Conservation (phyloP, 73 alveolate genomes). For the Stentor coeruleus region DNA sequence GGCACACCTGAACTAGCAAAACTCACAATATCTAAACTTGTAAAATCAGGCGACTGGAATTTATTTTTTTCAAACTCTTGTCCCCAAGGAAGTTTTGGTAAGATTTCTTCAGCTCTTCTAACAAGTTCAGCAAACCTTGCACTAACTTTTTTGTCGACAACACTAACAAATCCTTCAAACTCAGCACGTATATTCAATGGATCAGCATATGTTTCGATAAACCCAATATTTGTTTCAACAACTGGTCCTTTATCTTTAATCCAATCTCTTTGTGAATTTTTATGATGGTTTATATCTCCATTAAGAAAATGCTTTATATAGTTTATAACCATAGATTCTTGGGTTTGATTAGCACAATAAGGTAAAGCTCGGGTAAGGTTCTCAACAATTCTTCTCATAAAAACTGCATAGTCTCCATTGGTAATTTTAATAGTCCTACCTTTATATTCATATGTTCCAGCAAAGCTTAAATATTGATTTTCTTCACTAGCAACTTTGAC, state of each 20-base stretch:
- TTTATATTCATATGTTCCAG: constrained; percentile 32
- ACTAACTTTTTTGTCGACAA: constrained; percentile 78
- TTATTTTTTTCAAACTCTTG: constrained; percentile 84
- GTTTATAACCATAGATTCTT: constrained; percentile 56
- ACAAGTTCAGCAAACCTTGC: constrained; percentile 65
- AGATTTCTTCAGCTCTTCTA: constrained; percentile 61
- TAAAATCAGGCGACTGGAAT: constrained; percentile 79
- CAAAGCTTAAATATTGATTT: neutral
- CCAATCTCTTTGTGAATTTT: constrained; percentile 72
- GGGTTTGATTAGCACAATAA: constrained; percentile 50
- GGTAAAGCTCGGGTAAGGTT: constrained; percentile 62
- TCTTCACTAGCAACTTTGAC: constrained; percentile 6
- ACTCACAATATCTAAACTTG: constrained; percentile 80
- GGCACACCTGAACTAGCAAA: constrained; percentile 86
- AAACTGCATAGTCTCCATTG: constrained; percentile 77
- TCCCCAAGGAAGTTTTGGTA: constrained; percentile 92
- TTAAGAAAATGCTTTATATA: constrained; percentile 62
- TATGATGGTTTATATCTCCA: constrained; percentile 68
- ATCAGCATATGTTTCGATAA: constrained; percentile 82
- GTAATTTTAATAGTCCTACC: constrained; percentile 48
- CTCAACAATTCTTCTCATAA: constrained; percentile 57
- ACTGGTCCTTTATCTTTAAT: constrained; percentile 64
- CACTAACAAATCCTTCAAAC: constrained; percentile 88
- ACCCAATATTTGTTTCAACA: constrained; percentile 82
- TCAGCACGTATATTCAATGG: constrained; percentile 88